These are phyloP conservation scores for Nannochloropsis gaditana DNA, from an alignment of 108 stramenopile species.

Conservation along the genomic window DNA sequence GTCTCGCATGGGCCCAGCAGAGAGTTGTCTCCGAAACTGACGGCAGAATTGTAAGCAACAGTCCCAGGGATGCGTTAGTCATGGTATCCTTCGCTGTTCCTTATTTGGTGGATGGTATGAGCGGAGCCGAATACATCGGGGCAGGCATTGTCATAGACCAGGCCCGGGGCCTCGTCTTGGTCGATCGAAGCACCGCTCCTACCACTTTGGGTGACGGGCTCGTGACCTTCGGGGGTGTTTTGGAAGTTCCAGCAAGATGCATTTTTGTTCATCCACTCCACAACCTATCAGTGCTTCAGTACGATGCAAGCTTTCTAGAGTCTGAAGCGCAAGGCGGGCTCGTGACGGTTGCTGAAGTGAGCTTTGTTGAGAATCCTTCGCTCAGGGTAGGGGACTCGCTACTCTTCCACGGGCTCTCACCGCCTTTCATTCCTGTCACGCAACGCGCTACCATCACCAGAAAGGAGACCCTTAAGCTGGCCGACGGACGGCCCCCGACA, in stretches of 20 bases:
- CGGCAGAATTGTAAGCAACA: neutral
- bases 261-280: slow-evolving; percentile 53
- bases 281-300: slow-evolving; percentile 49
- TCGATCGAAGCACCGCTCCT: slow-evolving; percentile 54
- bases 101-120: slow-evolving; percentile 43
- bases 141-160: slow-evolving; percentile 49
- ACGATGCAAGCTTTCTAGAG: slow-evolving; percentile 45
- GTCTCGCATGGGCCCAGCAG: too few relatives aligned
- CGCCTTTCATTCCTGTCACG: slow-evolving; percentile 27
- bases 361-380: neutral
- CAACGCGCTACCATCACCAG: slow-evolving; percentile 33
- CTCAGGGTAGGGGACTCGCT: slow-evolving; percentile 27
- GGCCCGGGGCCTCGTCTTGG: slow-evolving; percentile 51
- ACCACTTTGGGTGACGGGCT: slow-evolving; percentile 46
- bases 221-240: slow-evolving; percentile 46
- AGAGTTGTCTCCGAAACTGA: neutral
- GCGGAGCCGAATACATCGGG: slow-evolving; percentile 30
- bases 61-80: slow-evolving; percentile 29
- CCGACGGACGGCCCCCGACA: neutral
- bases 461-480: neutral
- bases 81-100: slow-evolving; percentile 51
- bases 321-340: neutral
- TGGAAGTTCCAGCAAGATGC: slow-evolving; percentile 44
- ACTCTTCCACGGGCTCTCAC: slow-evolving; percentile 38
- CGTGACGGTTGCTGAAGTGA: neutral